Conservation (phyloP, 345 rosid species). For the Sonneratia alba region DNA sequence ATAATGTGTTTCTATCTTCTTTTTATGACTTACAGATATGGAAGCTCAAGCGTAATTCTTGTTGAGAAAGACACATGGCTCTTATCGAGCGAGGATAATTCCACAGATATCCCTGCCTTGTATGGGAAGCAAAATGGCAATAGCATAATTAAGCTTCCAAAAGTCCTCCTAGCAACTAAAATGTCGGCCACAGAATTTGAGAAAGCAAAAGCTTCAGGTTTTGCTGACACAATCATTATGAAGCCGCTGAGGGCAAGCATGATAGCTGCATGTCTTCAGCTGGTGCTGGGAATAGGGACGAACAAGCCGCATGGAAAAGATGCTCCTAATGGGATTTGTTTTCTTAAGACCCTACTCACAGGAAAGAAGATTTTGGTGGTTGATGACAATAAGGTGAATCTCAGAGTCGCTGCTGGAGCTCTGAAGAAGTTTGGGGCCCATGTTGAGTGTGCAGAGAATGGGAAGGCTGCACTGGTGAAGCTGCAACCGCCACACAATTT, state of each 20-base stretch:
- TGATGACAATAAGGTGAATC: conserved; percentile 82
- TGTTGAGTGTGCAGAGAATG: conserved; percentile 83
- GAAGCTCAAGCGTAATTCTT: conserved; percentile 50
- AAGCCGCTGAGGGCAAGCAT: conserved; percentile 92
- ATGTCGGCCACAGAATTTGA: conserved; percentile 48
- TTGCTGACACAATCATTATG: conserved; percentile 81
- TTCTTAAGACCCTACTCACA: conserved; percentile 44
- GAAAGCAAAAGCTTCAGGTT: conserved; percentile 76
- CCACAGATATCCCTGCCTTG: conserved; percentile 20
- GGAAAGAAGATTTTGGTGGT: conserved; percentile 88
- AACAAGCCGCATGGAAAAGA: conserved; percentile 40
- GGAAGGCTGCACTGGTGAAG: conserved; percentile 60
- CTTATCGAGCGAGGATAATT: conserved; percentile 33
- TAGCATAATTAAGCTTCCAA: conserved; percentile 32
- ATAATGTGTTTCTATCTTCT: not conserved
- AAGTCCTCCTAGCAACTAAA: conserved; percentile 75
- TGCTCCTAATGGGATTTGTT: conserved; percentile 32
- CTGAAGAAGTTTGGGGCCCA: conserved; percentile 87
- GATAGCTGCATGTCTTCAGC: conserved; percentile 93
- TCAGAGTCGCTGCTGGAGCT: conserved; percentile 92
- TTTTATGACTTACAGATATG: not conserved
- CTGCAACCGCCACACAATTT: conserved; percentile 73
- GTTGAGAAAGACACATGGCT: conserved; percentile 92
- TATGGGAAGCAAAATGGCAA: conserved; percentile 49
- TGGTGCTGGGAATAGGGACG: conserved; percentile 61